Base-by-base conservation (phyloP, 176 grass and related monocot genomes). In the Oryza nivara region DNA sequence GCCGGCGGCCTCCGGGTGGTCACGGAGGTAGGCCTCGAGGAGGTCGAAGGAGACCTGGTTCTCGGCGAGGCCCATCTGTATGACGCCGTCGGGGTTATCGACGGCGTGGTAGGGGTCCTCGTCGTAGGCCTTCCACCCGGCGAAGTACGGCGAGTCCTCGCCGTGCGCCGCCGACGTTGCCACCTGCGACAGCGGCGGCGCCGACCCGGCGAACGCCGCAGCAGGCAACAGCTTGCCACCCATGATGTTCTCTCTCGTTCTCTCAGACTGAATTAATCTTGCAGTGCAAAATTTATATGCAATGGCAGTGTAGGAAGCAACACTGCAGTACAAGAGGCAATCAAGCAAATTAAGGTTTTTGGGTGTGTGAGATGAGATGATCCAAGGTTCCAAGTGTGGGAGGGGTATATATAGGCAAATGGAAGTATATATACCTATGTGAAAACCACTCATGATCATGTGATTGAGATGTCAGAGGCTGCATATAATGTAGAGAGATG, bases 1-100 rank as follows among this genome's bases (percentile, higher is more conserved):
- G 32, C 73, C 80, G 3, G 88, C 83, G 0, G 83, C 92, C 64
- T 94, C 92, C 2, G 88, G 92, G 69, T 94, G 92, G 58, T 89
- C 80, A 80, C 77, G 7, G 13, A 94, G 83, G 79, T 92, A 97
- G 9, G 78, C 86, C 67, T 97, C 95, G 11, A 97, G 87, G 51
- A 97, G 95, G 54, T 94, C 90, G 88, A 94, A 97, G 56, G 92
- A 97, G 16, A 94, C 90, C 87, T 97, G 94, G 89, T 94, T 97
- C 82, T 97, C 94, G 12, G 94, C 94, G 25, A 97, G 87, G 49
- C 94, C 94, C 94, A 97, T 97, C 86, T 97, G 94, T 5, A 97
- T 94, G 74, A 97, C 92, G 65, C 94, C 94, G 41, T 25, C 6
- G 4, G 94, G 94, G 83, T 97, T 94, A 25, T 34, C 52, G 17